Conservation (phyloP, 208 protist genomes). For the Angomonas deanei region DNA sequence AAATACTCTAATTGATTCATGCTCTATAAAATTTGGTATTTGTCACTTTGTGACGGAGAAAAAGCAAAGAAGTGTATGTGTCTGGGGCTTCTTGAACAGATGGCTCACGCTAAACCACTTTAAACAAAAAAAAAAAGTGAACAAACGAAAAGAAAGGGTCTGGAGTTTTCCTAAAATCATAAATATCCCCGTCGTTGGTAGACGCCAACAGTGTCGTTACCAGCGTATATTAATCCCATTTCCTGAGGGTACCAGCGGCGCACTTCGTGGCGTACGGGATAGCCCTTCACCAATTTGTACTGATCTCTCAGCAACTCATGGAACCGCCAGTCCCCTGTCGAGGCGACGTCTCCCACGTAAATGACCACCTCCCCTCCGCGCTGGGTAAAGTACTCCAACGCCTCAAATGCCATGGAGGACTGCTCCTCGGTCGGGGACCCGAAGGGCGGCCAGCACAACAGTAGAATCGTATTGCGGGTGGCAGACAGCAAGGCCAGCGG, state of each 20-base stretch:
- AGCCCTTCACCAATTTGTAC: conserved; percentile 78
- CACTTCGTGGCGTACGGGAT: conserved; percentile 79
- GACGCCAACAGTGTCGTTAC: conserved; percentile 86
- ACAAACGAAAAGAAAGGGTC: conserved; percentile 8
- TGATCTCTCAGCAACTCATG: conserved; percentile 78
- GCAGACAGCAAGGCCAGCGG: conserved; percentile 74
- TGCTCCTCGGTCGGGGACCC: conserved; percentile 82
- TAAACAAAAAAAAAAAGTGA: conserved; percentile 10
- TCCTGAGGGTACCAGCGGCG: conserved; percentile 82
- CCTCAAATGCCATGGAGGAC: conserved; percentile 89
- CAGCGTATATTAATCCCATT: conserved; percentile 86
- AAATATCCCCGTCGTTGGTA: conserved; percentile 49
- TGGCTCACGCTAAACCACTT: not conserved
- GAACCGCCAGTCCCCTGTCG: conserved; percentile 86
- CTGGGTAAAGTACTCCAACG: conserved; percentile 79
- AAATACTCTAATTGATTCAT: conserved; percentile 79
- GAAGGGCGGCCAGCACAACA: conserved; percentile 88
- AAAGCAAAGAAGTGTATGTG: too few species aligned
- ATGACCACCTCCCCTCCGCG: conserved; percentile 70
- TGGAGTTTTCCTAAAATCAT: not conserved
- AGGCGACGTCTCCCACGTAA: conserved; percentile 84
- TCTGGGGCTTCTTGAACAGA: not conserved
- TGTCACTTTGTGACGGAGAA: too few species aligned
- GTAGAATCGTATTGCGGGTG: conserved; percentile 44
- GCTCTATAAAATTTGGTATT: not conserved